Conservation (phyloP, 306 rosid species). For the Sicyos edulis region DNA sequence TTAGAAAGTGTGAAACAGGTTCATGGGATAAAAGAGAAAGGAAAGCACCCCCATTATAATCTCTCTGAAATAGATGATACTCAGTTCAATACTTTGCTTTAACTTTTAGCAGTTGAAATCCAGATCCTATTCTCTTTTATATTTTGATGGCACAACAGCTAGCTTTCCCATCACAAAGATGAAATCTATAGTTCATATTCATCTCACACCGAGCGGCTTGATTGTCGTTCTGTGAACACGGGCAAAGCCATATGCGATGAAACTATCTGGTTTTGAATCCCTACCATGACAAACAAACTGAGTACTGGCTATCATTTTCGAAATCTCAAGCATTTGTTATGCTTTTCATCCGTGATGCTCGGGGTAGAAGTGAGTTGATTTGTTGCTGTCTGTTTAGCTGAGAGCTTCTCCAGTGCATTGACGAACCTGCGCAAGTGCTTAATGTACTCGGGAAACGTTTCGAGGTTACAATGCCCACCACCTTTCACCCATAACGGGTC, state of each 20-base stretch:
- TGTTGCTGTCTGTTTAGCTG: constrained; percentile 39
- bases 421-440: constrained; percentile 86
- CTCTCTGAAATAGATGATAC: neutral
- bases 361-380: constrained; percentile 57
- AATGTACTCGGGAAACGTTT: constrained; percentile 85
- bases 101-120: neutral
- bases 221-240: neutral
- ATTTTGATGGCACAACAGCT: constrained; percentile 1
- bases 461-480: constrained; percentile 98
- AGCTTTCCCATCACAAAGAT: neutral
- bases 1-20: neutral
- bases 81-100: constrained; percentile 4
- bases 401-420: constrained; percentile 78
- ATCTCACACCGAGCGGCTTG: neutral
- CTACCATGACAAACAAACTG: neutral
- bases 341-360: constrained; percentile 68
- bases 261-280: constrained; percentile 18
- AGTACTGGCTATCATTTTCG: constrained; percentile 38
- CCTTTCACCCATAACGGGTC: constrained; percentile 98
- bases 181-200: constrained; percentile 1
- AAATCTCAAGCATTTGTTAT: constrained; percentile 90
- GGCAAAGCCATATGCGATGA: neutral
- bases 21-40: neutral
- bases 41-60: neutral
- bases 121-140: neutral